These are phyloP conservation scores for Elaeagnus macrophylla DNA, from an alignment of 306 rosid species.

Conservation along the genomic window DNA sequence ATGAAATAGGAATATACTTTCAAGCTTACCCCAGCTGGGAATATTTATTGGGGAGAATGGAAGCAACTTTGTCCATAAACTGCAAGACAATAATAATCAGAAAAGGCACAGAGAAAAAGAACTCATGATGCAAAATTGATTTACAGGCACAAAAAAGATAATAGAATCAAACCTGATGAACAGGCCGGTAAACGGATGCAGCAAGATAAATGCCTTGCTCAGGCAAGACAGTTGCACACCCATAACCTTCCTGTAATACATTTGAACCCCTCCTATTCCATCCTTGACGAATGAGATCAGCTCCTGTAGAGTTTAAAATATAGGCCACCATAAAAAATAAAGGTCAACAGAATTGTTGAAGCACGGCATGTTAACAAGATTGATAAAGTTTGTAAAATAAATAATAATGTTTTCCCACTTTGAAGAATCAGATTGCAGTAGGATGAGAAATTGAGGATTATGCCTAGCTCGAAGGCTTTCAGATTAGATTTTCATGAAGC, in stretches of 20 bases:
- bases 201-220: slow-evolving; percentile 98
- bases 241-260: slow-evolving; percentile 92
- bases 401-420: too few relatives aligned
- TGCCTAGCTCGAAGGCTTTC: too few relatives aligned
- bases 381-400: background rate
- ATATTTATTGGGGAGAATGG: slow-evolving; percentile 82
- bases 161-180: slow-evolving; percentile 64
- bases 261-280: slow-evolving; percentile 86
- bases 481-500: background rate
- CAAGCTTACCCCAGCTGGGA: slow-evolving; percentile 77
- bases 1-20: slow-evolving; percentile 3
- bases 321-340: slow-evolving; percentile 7
- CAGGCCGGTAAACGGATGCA: slow-evolving; percentile 90
- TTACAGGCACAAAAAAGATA: background rate
- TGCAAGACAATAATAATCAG: slow-evolving; percentile 40
- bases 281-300: slow-evolving; percentile 93
- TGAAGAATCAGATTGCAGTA: too few relatives aligned
- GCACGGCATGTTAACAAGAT: background rate
- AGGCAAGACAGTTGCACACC: slow-evolving; percentile 91
- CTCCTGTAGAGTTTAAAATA: slow-evolving; percentile 40
- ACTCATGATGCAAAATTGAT: slow-evolving; percentile 1
- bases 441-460: too few relatives aligned
- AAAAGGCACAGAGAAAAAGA: slow-evolving; percentile 8
- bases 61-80: slow-evolving; percentile 91
- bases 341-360: slow-evolving; percentile 2